phyloP scores from a whole-genome alignment of 495 filamentous ascomycete genomes.

The Beverwykella pulmonaria region DNA sequence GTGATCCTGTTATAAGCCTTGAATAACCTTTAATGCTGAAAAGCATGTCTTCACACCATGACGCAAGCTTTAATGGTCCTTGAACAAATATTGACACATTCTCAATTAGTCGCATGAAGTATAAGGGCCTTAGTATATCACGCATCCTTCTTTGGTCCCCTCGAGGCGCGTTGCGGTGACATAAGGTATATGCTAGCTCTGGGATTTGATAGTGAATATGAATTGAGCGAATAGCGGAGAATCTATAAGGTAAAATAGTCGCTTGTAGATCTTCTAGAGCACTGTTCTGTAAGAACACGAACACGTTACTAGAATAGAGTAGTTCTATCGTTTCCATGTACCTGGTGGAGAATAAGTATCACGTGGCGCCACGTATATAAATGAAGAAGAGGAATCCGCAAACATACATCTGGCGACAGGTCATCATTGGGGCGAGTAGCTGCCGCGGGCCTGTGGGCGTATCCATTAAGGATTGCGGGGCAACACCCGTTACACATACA shows the following conservation, averaged over 20 bases:
- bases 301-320: neutral
- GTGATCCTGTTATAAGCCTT: neutral
- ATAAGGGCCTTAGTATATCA: neutral
- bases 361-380: neutral
- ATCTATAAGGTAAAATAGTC: neutral
- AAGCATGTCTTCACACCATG: neutral
- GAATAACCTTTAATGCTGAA: neutral
- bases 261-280: neutral
- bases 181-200: neutral
- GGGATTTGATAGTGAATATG: constrained; percentile 1
- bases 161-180: too few species aligned
- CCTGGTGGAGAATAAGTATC: neutral
- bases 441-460: too few species aligned
- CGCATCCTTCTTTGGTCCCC: too few species aligned
- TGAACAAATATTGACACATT: constrained; percentile 1
- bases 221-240: neutral
- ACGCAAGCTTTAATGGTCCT: neutral
- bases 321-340: neutral
- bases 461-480: too few species aligned
- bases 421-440: neutral
- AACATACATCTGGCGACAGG: neutral
- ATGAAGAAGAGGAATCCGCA: neutral
- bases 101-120: neutral
- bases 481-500: too few species aligned
- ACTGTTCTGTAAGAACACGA: constrained; percentile 7